These are phyloP conservation scores for Neopestalotiopsis clavispora DNA, from an alignment of 2,329 filamentous ascomycete genomes.

Conservation along the genomic window DNA sequence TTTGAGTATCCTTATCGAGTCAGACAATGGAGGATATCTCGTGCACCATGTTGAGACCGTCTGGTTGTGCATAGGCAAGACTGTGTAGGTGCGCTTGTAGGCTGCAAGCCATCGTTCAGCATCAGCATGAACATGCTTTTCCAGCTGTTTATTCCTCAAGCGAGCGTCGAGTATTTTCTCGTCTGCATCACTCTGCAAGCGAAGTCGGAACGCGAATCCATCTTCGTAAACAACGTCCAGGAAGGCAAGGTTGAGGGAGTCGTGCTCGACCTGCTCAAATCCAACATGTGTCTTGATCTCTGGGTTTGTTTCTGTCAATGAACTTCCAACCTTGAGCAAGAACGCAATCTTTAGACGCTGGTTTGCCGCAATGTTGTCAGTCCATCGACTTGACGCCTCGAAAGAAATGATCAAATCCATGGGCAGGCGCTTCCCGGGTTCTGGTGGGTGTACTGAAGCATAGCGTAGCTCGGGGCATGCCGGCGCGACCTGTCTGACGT, in stretches of 20 bases:
- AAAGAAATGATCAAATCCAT: constrained; percentile 88
- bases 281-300: constrained; percentile 73
- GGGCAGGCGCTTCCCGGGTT: constrained; percentile 54
- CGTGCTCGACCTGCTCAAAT: constrained; percentile 74
- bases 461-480: constrained; percentile 77
- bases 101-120: constrained; percentile 71
- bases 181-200: constrained; percentile 89
- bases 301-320: constrained; percentile 66
- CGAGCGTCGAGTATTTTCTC: constrained; percentile 79
- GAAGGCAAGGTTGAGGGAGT: constrained; percentile 78
- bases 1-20: constrained; percentile 84
- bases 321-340: constrained; percentile 74
- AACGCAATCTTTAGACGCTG: constrained; percentile 95
- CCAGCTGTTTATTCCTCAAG: constrained; percentile 73
- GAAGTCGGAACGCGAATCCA: constrained; percentile 78
- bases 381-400: constrained; percentile 92
- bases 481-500: constrained; percentile 79
- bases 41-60: constrained; percentile 81
- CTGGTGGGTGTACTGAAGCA: constrained; percentile 61
- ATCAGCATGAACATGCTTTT: constrained; percentile 69
- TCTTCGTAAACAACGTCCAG: constrained; percentile 79
- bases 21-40: constrained; percentile 78
- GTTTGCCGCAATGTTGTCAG: constrained; percentile 87
- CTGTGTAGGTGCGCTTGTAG: constrained; percentile 74
- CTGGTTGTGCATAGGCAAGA: constrained; percentile 80